Evolutionary conservation across 352 stramenopile genomes (phyloP).

Genomic region (Phytophthora megakarya): DNA sequence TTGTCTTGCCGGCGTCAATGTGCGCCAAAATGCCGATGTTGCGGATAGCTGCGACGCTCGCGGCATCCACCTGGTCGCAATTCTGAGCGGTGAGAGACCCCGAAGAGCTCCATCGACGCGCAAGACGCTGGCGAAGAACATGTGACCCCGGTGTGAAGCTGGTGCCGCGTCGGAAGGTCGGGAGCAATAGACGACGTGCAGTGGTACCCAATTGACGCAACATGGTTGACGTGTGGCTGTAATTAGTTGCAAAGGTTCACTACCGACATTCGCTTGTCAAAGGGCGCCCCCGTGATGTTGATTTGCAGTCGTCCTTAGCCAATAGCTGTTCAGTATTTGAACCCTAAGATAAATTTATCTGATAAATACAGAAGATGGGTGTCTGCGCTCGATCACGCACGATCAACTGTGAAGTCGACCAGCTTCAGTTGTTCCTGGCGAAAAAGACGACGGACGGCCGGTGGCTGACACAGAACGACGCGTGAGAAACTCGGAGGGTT

Average conservation of each 20-base stretch:
- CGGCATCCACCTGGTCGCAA: slow-evolving; percentile 21
- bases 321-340: too few relatives aligned
- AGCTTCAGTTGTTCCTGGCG: too few relatives aligned
- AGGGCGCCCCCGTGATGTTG: too few relatives aligned
- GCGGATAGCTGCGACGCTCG: slow-evolving; percentile 57
- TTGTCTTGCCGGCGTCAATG: slow-evolving; percentile 99
- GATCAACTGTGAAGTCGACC: too few relatives aligned
- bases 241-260: slow-evolving; percentile 4
- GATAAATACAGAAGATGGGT: too few relatives aligned
- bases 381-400: too few relatives aligned
- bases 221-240: slow-evolving; percentile 20
- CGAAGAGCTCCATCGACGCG: slow-evolving; percentile 27
- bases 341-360: too few relatives aligned
- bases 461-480: too few relatives aligned
- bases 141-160: neutral
- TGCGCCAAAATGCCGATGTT: slow-evolving; percentile 99
- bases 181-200: slow-evolving; percentile 14
- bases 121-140: slow-evolving; percentile 5
- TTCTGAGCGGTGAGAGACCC: slow-evolving; percentile 14
- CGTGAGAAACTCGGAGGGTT: too few relatives aligned
- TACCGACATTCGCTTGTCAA: too few relatives aligned
- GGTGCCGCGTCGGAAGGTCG: neutral
- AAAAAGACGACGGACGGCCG: too few relatives aligned
- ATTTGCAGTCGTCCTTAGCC: too few relatives aligned
- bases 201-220: slow-evolving; percentile 14